Evolutionary conservation across 1,139 yeast genomes (phyloP), one percentile per base, ranked within the genome.

Genomic region (Saccharomyces hybrid): DNA sequence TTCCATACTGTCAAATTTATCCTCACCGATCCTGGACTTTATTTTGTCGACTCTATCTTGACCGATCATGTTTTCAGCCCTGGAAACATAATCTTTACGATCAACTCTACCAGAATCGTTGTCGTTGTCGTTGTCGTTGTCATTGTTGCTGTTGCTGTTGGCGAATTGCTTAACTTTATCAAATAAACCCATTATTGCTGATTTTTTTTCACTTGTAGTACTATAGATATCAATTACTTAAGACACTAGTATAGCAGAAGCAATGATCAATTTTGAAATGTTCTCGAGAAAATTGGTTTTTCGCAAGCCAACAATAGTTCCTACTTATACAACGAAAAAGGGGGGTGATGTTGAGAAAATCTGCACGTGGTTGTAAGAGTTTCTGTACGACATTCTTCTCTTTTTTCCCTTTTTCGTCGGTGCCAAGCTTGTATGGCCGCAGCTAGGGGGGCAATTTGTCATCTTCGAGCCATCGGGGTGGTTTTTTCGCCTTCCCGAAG

Each of bases 101-200:
- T 50, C 49, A 24, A 32, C 42, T 27, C 38, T 53, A 48, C 49
- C 48, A 49, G 51, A 46, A 42, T 34, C 14, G 19, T 31, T 42
- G 48, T 57, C 53, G 32, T 54, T 55, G 24, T 58, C 49, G 49
- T 48, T 48, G 21, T 55, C 54, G 49, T 57, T 54, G 32, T 54
- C 56, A 21, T 58, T 52, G 49, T 48, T 48, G 21, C 50, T 54
- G 34, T 49, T 53, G 19, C 48, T 51, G 27, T 52, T 52, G 27
- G 61, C 59, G 26, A 57, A 58, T 38, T 60, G 51, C 54, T 60
- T 67, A 27, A 68, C 67, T 53, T 60, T 66, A 57, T 69, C 72
- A 52, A 70, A 64, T 46, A 71, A 62, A 49, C 73, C 73, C 74
- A 71, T 71, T 58, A 42, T 63, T 31, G 24, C 44, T 27, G 21